A percentile compares a stretch with the other conserved stretches of the same genome.
Evolutionary conservation across 1,139 yeast genomes (phyloP).

Genomic region (Yamadazyma triangularis): DNA sequence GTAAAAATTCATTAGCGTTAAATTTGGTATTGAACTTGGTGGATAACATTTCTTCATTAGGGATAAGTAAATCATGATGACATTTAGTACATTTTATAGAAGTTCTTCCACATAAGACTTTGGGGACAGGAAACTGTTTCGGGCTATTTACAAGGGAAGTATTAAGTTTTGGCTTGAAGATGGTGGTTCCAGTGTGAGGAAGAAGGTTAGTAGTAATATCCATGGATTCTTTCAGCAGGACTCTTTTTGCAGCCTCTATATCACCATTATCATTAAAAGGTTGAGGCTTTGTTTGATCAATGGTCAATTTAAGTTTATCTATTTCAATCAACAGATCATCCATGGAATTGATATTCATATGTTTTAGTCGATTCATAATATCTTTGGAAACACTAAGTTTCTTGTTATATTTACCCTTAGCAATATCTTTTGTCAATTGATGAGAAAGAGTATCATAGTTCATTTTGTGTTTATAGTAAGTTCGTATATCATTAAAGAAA

Average conservation of each 20-base stretch:
- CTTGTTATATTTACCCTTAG: conserved; percentile 7
- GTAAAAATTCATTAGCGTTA: conserved; percentile 33
- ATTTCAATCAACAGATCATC: conserved; percentile 3
- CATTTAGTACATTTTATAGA: conserved; percentile 27
- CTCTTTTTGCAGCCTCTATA: conserved; percentile 1
- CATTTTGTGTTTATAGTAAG: conserved; percentile 4
- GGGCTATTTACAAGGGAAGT: too few relatives aligned
- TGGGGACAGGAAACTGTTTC: conserved; percentile 21
- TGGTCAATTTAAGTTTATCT: conserved; percentile 2
- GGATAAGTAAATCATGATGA: conserved; percentile 20
- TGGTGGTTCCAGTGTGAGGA: neutral
- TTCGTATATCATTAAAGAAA: conserved; percentile 2
- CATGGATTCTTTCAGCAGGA: too few relatives aligned
- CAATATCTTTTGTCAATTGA: conserved; percentile 8
- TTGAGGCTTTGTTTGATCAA: neutral
- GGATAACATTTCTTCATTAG: conserved; percentile 23
- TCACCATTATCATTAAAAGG: conserved; percentile 2
- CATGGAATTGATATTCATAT: conserved; percentile 8
- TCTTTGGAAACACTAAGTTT: conserved; percentile 10
- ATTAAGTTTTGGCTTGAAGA: neutral
- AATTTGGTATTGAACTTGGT: conserved; percentile 27
- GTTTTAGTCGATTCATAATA: conserved; percentile 10
- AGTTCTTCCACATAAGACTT: conserved; percentile 20
- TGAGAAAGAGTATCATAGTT: conserved; percentile 8
- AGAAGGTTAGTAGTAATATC: neutral